Conservation (phyloP, 176 grass and related monocot species). For the Carex scoparia region DNA sequence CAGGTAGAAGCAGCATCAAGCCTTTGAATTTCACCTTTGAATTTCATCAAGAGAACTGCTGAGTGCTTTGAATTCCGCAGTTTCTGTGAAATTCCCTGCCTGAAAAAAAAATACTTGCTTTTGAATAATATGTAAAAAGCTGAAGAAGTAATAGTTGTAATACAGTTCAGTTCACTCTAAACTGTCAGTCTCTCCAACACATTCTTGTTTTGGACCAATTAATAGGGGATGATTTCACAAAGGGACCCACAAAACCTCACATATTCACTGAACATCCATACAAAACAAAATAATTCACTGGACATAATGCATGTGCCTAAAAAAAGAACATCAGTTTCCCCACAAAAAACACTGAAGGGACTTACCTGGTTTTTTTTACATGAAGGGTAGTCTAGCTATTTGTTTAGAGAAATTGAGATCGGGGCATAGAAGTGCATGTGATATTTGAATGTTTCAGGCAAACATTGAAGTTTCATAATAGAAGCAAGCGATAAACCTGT, state of each 20-base stretch:
- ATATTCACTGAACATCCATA: neutral
- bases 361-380: neutral
- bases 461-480: neutral
- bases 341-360: neutral
- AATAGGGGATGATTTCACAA: neutral
- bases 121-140: neutral
- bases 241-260: neutral
- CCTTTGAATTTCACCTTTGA: constrained; percentile 7
- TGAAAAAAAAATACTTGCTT: constrained; percentile 17
- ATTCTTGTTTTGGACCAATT: neutral
- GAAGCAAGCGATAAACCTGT: constrained; percentile 36
- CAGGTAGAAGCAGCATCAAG: constrained; percentile 31
- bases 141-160: neutral
- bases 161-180: neutral
- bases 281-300: neutral
- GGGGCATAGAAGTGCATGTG: neutral
- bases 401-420: neutral
- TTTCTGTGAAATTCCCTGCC: constrained; percentile 59
- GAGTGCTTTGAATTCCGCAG: constrained; percentile 51
- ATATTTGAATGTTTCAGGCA: neutral
- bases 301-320: neutral
- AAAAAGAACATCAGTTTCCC: neutral
- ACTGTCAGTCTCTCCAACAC: neutral
- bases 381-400: neutral
- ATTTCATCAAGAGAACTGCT: constrained; percentile 54